phyloP scores from a whole-genome alignment of 345 rosid genomes.

The Eucalyptus decipiens region DNA sequence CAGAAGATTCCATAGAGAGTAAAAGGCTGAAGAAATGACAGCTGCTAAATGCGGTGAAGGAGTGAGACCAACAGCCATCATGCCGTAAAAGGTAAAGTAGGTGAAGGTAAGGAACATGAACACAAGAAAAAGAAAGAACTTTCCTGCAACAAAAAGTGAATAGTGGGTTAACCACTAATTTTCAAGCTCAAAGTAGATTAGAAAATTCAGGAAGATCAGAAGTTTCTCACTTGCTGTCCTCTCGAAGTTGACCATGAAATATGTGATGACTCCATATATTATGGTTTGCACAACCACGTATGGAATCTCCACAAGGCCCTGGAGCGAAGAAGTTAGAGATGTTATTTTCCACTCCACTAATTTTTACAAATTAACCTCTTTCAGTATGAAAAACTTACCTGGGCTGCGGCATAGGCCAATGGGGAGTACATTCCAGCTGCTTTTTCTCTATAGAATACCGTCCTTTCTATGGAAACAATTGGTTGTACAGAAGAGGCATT shows the following conservation, averaged over 20 bases:
- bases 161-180: not conserved
- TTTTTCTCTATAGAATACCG: slow-evolving; percentile 85
- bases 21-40: slow-evolving; percentile 78
- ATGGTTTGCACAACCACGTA: slow-evolving; percentile 66
- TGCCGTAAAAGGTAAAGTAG: slow-evolving; percentile 80
- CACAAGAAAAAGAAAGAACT: slow-evolving; percentile 52
- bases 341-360: not conserved
- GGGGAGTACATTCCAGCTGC: slow-evolving; percentile 92
- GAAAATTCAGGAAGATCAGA: not conserved
- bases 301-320: slow-evolving; percentile 90
- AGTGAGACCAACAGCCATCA: slow-evolving; percentile 94
- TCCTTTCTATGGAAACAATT: slow-evolving; percentile 74
- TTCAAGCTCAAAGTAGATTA: not conserved
- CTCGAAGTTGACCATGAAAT: slow-evolving; percentile 75
- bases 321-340: not conserved
- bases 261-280: slow-evolving; percentile 66
- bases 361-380: not conserved
- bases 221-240: slow-evolving; percentile 51
- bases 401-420: slow-evolving; percentile 66
- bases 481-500: slow-evolving; percentile 92
- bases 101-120: slow-evolving; percentile 94
- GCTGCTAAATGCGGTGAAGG: slow-evolving; percentile 73
- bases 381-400: slow-evolving; percentile 17
- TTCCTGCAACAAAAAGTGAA: slow-evolving; percentile 32
- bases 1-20: slow-evolving; percentile 87